Evolutionary conservation across 495 filamentous ascomycete genomes (phyloP), one percentile per base, ranked within the genome.

Genomic region (Annulohypoxylon nitens): DNA sequence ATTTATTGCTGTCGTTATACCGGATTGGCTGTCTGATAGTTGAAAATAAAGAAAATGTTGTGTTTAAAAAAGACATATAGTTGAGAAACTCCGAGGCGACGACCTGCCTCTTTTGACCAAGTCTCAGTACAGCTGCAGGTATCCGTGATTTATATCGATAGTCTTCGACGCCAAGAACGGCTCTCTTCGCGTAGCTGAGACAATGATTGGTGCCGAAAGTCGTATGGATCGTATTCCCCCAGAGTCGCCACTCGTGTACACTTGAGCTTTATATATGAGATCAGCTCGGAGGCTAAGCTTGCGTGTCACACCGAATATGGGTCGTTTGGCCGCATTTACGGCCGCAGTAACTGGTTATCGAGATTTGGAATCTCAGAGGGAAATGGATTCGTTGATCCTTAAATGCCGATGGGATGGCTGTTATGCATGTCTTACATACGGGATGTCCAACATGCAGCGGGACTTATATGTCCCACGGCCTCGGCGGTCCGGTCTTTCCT

Each of bases 341-440:
- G 71, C 66, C 71, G 50, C 63, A 68, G 37, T 25, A 23, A 39
- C 18, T 23, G 9, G 62, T 6, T 63, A 67, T 74, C 62, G 50
- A 67, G 61, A 59, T 67, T 62, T 20, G 47, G 47, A 66, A 53
- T 62, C 61, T 58, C 50, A 60, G 71, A 57, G 18, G 39, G 61
- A 58, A 47, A 63, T 59, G 33, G 39, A 66, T 51, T 65, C 65
- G 71, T 43, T 69, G 61, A 69, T 74, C 66, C 61, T 62, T 26
- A 67, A 70, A 41, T 64, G 57, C 67, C 67, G 62, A 70, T 70
- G 66, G 50, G 18, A 67, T 57, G 51, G 57, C 58, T 57, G 45
- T 41, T 51, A 74, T 74, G 71, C 62, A 67, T 58, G 71, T 70
- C 71, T 65, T 51, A 74, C 57, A 59, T 65, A 34, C 48, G 9